Evolutionary conservation across 164 flowering plant species (phyloP).

Genomic region (Taxillus chinensis): DNA sequence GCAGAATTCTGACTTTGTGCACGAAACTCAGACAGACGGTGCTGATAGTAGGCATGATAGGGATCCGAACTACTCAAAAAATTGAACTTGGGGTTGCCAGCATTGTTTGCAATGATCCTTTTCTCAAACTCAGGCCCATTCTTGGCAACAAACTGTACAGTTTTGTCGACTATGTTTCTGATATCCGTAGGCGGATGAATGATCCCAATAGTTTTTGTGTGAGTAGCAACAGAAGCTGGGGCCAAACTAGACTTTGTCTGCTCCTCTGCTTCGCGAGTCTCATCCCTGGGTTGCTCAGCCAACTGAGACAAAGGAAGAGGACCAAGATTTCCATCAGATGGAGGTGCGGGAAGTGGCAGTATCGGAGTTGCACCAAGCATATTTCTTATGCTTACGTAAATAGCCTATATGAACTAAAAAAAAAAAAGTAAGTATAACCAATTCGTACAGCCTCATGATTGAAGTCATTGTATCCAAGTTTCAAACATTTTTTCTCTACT

Average conservation of each 20-base stretch:
- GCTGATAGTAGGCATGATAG: slow-evolving; percentile 93
- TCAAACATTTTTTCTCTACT: too few species aligned
- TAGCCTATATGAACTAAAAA: not conserved
- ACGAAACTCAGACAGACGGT: slow-evolving; percentile 72
- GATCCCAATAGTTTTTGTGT: slow-evolving; percentile 87
- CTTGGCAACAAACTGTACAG: slow-evolving; percentile 82
- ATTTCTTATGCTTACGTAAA: slow-evolving; percentile 1
- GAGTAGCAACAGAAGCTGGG: slow-evolving; percentile 66
- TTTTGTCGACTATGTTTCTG: slow-evolving; percentile 78
- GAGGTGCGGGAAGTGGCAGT: slow-evolving; percentile 86
- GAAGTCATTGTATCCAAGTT: too few species aligned
- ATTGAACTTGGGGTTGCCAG: slow-evolving; percentile 82
- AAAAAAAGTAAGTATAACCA: too few species aligned
- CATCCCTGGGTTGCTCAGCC: slow-evolving; percentile 23
- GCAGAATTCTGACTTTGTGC: slow-evolving; percentile 44
- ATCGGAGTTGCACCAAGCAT: slow-evolving; percentile 60
- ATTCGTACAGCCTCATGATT: too few species aligned
- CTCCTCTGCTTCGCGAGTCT: slow-evolving; percentile 20
- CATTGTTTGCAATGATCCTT: slow-evolving; percentile 71
- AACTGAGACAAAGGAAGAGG: slow-evolving; percentile 67
- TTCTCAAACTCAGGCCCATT: slow-evolving; percentile 96
- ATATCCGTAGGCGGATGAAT: slow-evolving; percentile 98
- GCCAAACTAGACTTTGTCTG: slow-evolving; percentile 19
- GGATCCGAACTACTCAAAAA: slow-evolving; percentile 85
- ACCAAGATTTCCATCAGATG: slow-evolving; percentile 73